phyloP scores from a whole-genome alignment of 78 protist species.

The Cavenderia fasciculata region DNA sequence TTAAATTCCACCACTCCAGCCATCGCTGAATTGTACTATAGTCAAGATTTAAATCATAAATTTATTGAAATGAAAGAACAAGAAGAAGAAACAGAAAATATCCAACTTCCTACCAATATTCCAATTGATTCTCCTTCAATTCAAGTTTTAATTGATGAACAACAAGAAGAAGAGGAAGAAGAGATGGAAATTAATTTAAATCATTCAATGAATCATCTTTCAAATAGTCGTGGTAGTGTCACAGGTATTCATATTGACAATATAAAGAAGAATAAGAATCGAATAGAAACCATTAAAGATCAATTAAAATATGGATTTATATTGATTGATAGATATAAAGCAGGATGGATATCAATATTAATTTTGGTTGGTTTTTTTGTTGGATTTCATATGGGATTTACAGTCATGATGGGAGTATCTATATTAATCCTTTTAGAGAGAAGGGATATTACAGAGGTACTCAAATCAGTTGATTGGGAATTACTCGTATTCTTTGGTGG shows the following conservation, averaged over 20 bases:
- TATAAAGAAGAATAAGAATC: not conserved
- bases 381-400: conserved; percentile 60
- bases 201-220: no score
- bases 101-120: no score
- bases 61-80: no score
- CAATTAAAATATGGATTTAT: not conserved
- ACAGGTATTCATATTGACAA: not conserved
- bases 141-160: no score
- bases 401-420: conserved; percentile 36
- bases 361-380: conserved; percentile 32
- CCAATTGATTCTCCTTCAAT: no score
- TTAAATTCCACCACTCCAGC: no score
- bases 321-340: not conserved
- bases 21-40: no score
- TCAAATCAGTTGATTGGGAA: conserved; percentile 34
- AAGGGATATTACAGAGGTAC: conserved; percentile 5
- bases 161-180: not conserved
- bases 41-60: no score
- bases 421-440: conserved; percentile 15
- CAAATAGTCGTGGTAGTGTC: no score
- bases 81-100: no score
- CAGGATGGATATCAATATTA: not conserved
- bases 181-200: not conserved
- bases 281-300: not conserved
- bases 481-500: conserved; percentile 38